A percentile compares a stretch with the other conserved stretches of the same genome.
Evolutionary conservation across 768 basidiomycete species (phyloP).

Genomic region (Russula abietina): DNA sequence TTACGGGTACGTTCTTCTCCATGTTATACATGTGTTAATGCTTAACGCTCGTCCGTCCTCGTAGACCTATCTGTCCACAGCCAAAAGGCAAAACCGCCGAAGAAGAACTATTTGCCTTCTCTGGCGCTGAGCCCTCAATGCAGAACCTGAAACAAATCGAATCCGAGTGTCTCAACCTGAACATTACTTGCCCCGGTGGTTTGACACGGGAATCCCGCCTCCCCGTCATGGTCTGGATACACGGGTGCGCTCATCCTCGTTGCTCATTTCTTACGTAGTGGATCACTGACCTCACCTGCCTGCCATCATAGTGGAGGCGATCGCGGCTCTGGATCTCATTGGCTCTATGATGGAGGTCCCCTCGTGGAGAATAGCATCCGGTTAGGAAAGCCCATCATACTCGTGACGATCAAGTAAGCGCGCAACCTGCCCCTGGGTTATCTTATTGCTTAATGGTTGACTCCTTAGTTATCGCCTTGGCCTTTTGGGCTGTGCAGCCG

Average conservation of each 20-base stretch:
- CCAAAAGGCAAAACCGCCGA: constrained; percentile 44
- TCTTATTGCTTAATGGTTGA: constrained; percentile 12
- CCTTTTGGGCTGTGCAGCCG: constrained; percentile 70
- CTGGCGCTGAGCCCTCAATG: constrained; percentile 45
- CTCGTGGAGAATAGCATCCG: constrained; percentile 63
- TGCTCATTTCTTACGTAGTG: not conserved
- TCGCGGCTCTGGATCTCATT: constrained; percentile 66
- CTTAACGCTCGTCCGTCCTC: not conserved
- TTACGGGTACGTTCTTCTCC: constrained; percentile 50
- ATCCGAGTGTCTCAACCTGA: constrained; percentile 74
- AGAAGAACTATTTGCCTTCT: constrained; percentile 55
- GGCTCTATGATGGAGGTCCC: constrained; percentile 70
- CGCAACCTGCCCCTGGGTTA: constrained; percentile 22
- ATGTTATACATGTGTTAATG: not conserved
- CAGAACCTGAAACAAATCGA: constrained; percentile 61
- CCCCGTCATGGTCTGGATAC: constrained; percentile 84
- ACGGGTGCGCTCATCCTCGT: constrained; percentile 49
- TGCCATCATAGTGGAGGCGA: constrained; percentile 53
- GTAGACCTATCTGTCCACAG: constrained; percentile 75
- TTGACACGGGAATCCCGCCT: constrained; percentile 46
- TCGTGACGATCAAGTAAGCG: constrained; percentile 72
- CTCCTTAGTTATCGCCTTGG: constrained; percentile 63
- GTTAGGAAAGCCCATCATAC: constrained; percentile 57
- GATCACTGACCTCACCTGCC: constrained; percentile 16
- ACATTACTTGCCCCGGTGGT: constrained; percentile 68